Percentiles rank a stretch among this genome's conserved stretches.
Evolutionary conservation across 225 moss, liverwort and hornwort genomes (phyloP).

Genomic region (Thuidium tamariscinum): DNA sequence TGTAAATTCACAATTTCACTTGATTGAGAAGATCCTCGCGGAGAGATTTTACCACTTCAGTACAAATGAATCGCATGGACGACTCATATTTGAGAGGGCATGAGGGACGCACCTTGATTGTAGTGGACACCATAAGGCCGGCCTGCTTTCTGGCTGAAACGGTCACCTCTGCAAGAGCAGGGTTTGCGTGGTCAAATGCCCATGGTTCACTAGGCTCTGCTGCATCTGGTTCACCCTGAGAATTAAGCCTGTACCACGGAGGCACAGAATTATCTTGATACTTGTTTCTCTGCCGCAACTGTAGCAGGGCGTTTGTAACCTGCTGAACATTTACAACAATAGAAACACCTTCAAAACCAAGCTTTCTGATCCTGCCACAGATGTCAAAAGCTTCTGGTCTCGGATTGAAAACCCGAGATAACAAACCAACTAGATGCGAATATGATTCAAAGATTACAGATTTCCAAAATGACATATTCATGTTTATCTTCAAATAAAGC

Average conservation of each 20-base stretch:
- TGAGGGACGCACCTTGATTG: conserved; percentile 65
- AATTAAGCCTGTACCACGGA: conserved; percentile 58
- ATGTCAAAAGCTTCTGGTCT: neutral
- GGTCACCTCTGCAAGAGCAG: conserved; percentile 49
- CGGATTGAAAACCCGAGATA: neutral
- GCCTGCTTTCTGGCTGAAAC: conserved; percentile 74
- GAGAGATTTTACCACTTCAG: neutral
- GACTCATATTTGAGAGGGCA: neutral
- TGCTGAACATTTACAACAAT: conserved; percentile 29
- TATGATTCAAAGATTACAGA: neutral
- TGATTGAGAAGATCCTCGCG: neutral
- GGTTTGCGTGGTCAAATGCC: conserved; percentile 32
- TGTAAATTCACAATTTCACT: conserved; percentile 13
- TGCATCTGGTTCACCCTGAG: conserved; percentile 53
- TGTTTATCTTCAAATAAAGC: neutral
- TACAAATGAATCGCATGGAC: neutral
- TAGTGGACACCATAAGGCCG: conserved; percentile 63
- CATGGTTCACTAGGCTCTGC: conserved; percentile 42
- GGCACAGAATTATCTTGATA: conserved; percentile 62
- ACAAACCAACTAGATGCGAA: neutral
- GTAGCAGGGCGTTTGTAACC: conserved; percentile 73
- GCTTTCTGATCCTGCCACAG: neutral
- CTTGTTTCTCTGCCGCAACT: conserved; percentile 69
- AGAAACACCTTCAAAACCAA: conserved; percentile 10
- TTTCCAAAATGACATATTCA: neutral